Evolutionary conservation across 768 basidiomycete species (phyloP), one percentile per base, ranked within the genome.

Genomic region (Saitozyma sp.): DNA sequence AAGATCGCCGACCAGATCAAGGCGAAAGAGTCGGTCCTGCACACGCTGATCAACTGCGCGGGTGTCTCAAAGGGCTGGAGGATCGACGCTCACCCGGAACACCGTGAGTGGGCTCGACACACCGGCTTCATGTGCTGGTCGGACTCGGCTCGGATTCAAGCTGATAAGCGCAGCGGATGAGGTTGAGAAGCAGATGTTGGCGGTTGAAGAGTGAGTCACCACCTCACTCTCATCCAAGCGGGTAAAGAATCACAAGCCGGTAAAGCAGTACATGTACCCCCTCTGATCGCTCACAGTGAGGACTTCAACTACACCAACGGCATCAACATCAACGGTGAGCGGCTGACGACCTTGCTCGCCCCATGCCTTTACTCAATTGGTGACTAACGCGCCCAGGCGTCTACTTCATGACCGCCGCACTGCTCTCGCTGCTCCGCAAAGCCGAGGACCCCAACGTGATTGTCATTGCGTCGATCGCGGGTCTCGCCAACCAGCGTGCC

Each of bases 1-100:
- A 61, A 65, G 51, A 70, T 76, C 20, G 68, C 58, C 14, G 66
- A 64, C 8, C 58, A 57, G n/a, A 39, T 70, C 46, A 53, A 45
- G 40, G 65, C 49, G 38, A 68, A 65, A n/a, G 63, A 65, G 46
- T 58, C 56, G 9, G 57, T 51, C 20, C 64, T 71, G 51, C 72
- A 78, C 56, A 62, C 65, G 8, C 62, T 78, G 37, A 64, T 78
- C 63, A 78, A 78, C 57, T 75, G 75, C 50, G 75, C 77, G 0
- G 77, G 75, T 0, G 71, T 78, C 5, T 60, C 63, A 10, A 62
- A 53, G n/a, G 62, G 60, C 6, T 77, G 73, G 62, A 63, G 62
- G 20, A 49, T 63, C 43, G 6, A 41, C 38, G 42, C 62, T 58
- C 37, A 68, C 45, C 43, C 62, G 38, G 66, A 73, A n/a, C 63